Base-by-base conservation (phyloP, 176 grass and related monocot genomes). In the Rhynchospora breviuscula region DNA sequence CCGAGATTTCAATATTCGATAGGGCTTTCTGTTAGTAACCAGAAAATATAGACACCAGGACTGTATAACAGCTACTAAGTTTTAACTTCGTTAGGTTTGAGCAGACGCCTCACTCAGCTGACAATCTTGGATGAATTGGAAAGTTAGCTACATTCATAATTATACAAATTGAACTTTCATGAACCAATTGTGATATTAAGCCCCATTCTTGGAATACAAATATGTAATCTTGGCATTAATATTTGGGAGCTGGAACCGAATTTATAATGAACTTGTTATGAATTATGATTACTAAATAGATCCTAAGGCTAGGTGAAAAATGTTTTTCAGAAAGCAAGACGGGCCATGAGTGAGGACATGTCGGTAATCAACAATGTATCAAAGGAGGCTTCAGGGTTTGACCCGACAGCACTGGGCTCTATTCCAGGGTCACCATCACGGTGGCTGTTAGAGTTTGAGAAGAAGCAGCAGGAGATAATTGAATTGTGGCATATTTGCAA, bases 401-500 rank as follows among this genome's bases (percentile, higher is more conserved):
- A 82, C 60, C 80, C 62, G 2, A 51, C 63, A 7, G 47, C 69
- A 5, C n/a, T 51, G 47, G 88, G 15, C 22, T 81, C 79, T 19
- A 46, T 68, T 11, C 85, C 70, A 19, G 81, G 84, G 4, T 87
- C 91, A 63, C 85, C 80, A 60, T 83, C 88, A 2, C 48, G 63
- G 18, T 93, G 90, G 91, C n/a, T 48, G 5, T 56, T 90, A 23
- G 73, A 93, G 64, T 98, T 98, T 12, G 85, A 82, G 75, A 89
- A 79, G 81, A 98, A 91, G 84, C 96, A 91, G 44, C 81, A 67
- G 61, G 92, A 93, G 67, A 91, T 95, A 18, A 72, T 98, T 33
- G 86, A 93, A 81, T 48, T 98, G 59, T 98, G 96, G 96, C 92
- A 98, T 2, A 79, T 83, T 3, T 98, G 96, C 78, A 87, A 90